Conservation (phyloP, 2,329 filamentous ascomycete species). For the Trichoderma gracile region DNA sequence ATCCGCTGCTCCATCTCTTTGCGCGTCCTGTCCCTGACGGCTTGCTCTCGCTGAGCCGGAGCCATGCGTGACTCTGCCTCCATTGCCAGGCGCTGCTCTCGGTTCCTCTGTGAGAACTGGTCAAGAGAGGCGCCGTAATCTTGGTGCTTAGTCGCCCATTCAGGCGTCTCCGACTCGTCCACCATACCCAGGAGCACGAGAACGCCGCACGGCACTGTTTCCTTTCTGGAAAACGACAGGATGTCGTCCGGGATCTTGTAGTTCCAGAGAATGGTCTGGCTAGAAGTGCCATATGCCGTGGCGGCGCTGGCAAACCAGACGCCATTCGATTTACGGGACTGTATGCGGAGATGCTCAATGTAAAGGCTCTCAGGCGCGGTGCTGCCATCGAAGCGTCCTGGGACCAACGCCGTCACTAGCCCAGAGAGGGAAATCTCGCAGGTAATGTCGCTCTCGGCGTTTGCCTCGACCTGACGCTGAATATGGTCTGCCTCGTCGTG, state of each 20-base stretch:
- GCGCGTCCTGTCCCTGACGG: conserved; percentile 44
- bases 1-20: conserved; percentile 48
- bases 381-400: conserved; percentile 37
- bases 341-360: conserved; percentile 50
- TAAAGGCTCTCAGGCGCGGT: conserved; percentile 43
- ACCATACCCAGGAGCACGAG: conserved; percentile 56
- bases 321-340: conserved; percentile 41
- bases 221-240: conserved; percentile 51
- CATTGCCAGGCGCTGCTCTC: conserved; percentile 46
- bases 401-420: conserved; percentile 47
- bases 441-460: conserved; percentile 39
- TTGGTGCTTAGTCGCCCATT: conserved; percentile 52
- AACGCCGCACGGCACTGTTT: conserved; percentile 59
- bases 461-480: conserved; percentile 35
- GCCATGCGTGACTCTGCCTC: conserved; percentile 48
- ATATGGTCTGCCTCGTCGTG: conserved; percentile 40
- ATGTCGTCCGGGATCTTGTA: conserved; percentile 58
- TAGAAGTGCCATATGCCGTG: conserved; percentile 57
- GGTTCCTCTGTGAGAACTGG: conserved; percentile 38
- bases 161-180: conserved; percentile 53
- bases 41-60: conserved; percentile 44
- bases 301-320: conserved; percentile 59
- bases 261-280: conserved; percentile 60
- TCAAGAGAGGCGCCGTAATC: conserved; percentile 39
- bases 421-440: conserved; percentile 54